Conservation (phyloP, 805 yeast species). For the Yarrowia keelungensis region DNA sequence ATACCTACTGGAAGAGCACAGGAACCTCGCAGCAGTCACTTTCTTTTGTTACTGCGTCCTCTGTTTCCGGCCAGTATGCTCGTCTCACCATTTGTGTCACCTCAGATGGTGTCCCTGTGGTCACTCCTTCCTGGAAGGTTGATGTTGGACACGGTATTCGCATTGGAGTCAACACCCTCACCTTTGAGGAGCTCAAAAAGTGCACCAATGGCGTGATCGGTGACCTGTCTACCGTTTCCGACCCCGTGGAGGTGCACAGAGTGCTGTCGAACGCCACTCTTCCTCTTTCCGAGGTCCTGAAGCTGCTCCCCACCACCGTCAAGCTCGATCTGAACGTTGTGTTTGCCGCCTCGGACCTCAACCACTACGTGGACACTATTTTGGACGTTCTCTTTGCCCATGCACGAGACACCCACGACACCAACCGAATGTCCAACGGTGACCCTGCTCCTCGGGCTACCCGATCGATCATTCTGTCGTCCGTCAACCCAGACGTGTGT, state of each 20-base stretch:
- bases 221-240: constrained; percentile 40
- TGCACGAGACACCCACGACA: constrained; percentile 56
- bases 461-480: constrained; percentile 81
- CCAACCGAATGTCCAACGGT: constrained; percentile 39
- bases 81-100: constrained; percentile 73
- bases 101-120: constrained; percentile 85
- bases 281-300: constrained; percentile 66
- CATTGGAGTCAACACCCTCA: constrained; percentile 54
- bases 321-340: constrained; percentile 50
- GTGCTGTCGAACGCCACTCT: constrained; percentile 59
- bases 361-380: constrained; percentile 76
- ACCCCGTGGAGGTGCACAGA: constrained; percentile 53
- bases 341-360: constrained; percentile 57
- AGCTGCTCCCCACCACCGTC: constrained; percentile 61
- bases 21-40: constrained; percentile 54
- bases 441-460: constrained; percentile 44
- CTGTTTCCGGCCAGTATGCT: constrained; percentile 80
- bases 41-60: constrained; percentile 89
- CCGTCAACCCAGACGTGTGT: constrained; percentile 88
- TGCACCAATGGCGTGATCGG: constrained; percentile 1
- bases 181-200: constrained; percentile 18
- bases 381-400: constrained; percentile 77
- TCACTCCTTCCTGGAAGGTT: constrained; percentile 47
- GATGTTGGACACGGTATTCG: constrained; percentile 53
- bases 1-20: constrained; percentile 96